Evolutionary conservation across 108 stramenopile species (phyloP).

Genomic region (Nitzschia palea): DNA sequence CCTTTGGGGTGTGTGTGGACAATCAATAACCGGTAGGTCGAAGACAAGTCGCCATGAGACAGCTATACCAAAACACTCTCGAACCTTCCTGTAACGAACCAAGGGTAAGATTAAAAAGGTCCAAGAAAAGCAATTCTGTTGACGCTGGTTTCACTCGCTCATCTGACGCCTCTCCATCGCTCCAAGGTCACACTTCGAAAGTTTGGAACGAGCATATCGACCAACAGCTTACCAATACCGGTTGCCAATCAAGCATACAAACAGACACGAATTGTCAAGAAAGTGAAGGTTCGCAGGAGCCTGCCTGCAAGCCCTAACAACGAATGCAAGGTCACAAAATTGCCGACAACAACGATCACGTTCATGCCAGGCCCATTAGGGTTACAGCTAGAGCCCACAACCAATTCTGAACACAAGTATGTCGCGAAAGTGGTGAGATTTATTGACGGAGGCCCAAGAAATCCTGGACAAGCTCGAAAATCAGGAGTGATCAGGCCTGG

Average conservation of each 20-base stretch:
- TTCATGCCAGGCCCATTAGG: conserved; percentile 61
- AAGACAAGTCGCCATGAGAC: too few relatives aligned
- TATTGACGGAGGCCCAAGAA: conserved; percentile 39
- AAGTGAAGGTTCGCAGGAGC: conserved; percentile 8
- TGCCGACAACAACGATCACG: conserved; percentile 23
- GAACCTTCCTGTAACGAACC: too few relatives aligned
- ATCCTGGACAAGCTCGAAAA: conserved; percentile 50
- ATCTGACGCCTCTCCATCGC: too few relatives aligned
- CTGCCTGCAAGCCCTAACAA: background rate
- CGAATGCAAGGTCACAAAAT: background rate
- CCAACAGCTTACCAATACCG: background rate
- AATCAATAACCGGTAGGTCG: too few relatives aligned
- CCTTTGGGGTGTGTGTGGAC: too few relatives aligned
- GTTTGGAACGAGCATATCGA: conserved; percentile 12
- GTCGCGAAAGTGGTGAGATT: conserved; percentile 45
- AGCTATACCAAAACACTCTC: too few relatives aligned
- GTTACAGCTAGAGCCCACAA: conserved; percentile 50
- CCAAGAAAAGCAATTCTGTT: too few relatives aligned
- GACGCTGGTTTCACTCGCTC: too few relatives aligned
- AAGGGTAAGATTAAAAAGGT: too few relatives aligned
- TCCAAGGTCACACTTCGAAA: background rate
- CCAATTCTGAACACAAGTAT: conserved; percentile 20
- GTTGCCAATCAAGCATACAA: too few relatives aligned
- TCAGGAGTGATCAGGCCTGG: conserved; percentile 48
- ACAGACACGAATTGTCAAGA: background rate